Base-by-base conservation (phyloP, 1,284 basidiomycete species). In the Lignosus rhinocerotis region DNA sequence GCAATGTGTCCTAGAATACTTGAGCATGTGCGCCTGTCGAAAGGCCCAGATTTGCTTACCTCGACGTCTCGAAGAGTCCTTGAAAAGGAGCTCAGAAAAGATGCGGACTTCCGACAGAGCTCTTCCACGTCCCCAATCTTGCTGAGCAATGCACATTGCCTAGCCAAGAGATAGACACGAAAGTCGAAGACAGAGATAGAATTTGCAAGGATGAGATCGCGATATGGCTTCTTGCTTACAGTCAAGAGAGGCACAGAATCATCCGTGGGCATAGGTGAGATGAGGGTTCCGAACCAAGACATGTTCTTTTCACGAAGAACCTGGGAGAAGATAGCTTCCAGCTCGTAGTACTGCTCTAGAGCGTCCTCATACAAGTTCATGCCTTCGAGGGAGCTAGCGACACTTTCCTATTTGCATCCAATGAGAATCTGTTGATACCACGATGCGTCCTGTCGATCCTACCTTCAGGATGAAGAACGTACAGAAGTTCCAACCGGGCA, bases 401-500 rank as follows among this genome's bases (percentile, higher is more conserved):
- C 80, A 56, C 90, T 94, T 86, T 98, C 97, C 93, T 98, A 70
- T 16, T 55, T 38, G 52, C 53, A 30, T 55, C 59, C 51, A 16
- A n/a, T 58, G n/a, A 60, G 43, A 53, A 47, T n/a, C 9, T 9
- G 21, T 12, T 7, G 14, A 38, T 1, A 6, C 9, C 12, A 6
- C 4, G 14, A 19, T 1, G 2, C 36, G 34, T 33, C 31, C 30
- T 39, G 14, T 17, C 2, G n/a, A 1, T 55, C 63, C 17, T 48
- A 93, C 95, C 85, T 98, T 98, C 31, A 96, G 78, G 38, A 95
- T 86, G 73, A 98, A 97, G 79, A 96, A 98, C 0, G 91, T 94
- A 72, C 94, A 95, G 70, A 96, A 98, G 71, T 97, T 96, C 96
- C 96, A 98, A 2, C 94, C 95, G 1, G 93, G 91, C 82, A 94